Base-by-base conservation (phyloP, 495 filamentous ascomycete species). In the Aspergillus asperescens region DNA sequence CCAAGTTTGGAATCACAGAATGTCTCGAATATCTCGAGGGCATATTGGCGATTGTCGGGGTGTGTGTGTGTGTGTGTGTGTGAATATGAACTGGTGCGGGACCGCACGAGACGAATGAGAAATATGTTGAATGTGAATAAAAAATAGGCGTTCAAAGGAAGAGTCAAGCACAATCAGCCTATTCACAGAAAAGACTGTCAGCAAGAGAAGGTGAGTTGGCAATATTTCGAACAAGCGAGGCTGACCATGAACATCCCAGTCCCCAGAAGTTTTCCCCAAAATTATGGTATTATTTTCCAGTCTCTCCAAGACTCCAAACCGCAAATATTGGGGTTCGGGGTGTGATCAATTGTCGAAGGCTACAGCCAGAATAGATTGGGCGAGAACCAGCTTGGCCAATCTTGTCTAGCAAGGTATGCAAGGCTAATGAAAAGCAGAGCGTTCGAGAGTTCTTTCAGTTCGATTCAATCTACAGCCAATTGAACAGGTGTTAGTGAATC, bases 1-100 rank as follows among this genome's bases (percentile, higher is more conserved):
- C 71, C 56, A 76, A 62, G 58, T 74, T 75, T 37, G 70, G 67
- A 60, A 75, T 57, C 35, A 54, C 64, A 18, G 70, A 71, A 22
- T 70, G 61, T 66, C 69, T 67, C 18, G 65, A 68, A 44, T 70
- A 60, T 66, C 69, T 67, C 18, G 65, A 68, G 41, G 73, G 68
- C 73, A 76, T 76, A 50, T 64, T 74, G 18, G 53, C 23, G 25
- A 39, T 22, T 25, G 47, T 35, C 19, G 32, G 16, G 23, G n/a
- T 22, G 16, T 8, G 3, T 1, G 27, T 20, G n/a, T 13, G 12
- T n/a, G n/a, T n/a, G n/a, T n/a, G 16, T 32, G n/a, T 22, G 16
- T 8, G 3, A 7, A 29, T 20, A 20, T 13, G 12, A 41, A 28
- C 23, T 20, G 24, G 24, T 25, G 44, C n/a, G 38, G 7, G 20